These are phyloP conservation scores for Oryza meridionalis DNA, from an alignment of 176 grass and related monocot species.

Conservation along the genomic window DNA sequence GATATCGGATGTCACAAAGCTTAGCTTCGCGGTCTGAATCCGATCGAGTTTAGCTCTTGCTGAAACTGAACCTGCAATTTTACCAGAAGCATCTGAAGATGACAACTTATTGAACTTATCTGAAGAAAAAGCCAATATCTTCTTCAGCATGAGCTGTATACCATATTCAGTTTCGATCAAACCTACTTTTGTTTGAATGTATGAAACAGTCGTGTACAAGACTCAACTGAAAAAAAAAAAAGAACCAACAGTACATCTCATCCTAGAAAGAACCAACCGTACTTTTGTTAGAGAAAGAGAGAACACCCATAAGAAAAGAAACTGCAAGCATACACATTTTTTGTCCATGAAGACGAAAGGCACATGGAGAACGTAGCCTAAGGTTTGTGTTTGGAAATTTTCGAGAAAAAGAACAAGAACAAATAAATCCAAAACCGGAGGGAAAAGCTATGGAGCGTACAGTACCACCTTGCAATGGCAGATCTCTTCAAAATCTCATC, in stretches of 20 bases:
- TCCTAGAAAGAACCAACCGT: background rate
- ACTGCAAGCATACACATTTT: background rate
- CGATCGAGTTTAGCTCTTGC: background rate
- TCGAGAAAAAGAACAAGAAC: background rate
- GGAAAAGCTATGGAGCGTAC: background rate
- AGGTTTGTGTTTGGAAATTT: background rate
- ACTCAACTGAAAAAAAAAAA: background rate
- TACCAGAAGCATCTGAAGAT: background rate
- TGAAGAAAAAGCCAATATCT: constrained; percentile 1
- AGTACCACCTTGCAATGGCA: background rate
- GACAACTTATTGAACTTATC: background rate
- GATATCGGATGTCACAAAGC: background rate
- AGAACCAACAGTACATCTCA: background rate
- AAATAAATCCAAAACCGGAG: background rate
- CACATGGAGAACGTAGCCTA: background rate
- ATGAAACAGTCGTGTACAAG: background rate
- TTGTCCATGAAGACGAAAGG: background rate
- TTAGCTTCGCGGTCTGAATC: background rate
- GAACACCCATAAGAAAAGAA: background rate
- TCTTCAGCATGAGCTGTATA: background rate
- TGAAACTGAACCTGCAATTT: constrained; percentile 23
- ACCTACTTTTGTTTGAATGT: constrained; percentile 5
- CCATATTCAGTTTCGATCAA: background rate
- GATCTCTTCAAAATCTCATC: background rate
- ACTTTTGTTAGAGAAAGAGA: too few species aligned